A percentile compares a stretch with the other conserved stretches of the same genome.
Conservation (phyloP, 2,329 filamentous ascomycete genomes). For the Phyllosticta capitalensis region DNA sequence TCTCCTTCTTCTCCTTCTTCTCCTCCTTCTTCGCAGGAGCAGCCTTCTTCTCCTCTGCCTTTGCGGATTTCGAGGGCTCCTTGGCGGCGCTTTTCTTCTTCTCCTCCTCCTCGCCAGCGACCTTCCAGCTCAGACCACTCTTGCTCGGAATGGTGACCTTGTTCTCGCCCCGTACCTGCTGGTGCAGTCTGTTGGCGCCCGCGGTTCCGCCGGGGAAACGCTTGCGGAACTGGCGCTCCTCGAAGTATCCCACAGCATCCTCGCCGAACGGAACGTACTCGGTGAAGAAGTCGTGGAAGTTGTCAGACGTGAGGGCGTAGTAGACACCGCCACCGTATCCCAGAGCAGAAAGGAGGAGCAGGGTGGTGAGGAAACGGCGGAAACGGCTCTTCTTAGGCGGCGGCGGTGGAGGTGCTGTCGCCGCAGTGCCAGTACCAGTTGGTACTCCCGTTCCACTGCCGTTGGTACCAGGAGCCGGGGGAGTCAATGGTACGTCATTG, state of each 20-base stretch:
- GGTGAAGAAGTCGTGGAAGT: slow-evolving; percentile 98
- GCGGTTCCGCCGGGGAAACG: slow-evolving; percentile 53
- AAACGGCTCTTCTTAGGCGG: slow-evolving; percentile 57
- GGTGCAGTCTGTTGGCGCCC: slow-evolving; percentile 32
- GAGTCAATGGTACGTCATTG: slow-evolving; percentile 38
- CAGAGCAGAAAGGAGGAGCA: slow-evolving; percentile 65
- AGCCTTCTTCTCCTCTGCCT: slow-evolving; percentile 22
- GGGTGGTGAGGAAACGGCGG: slow-evolving; percentile 64
- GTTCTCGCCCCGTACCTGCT: slow-evolving; percentile 47
- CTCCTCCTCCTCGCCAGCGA: slow-evolving; percentile 48
- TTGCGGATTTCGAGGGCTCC: slow-evolving; percentile 28
- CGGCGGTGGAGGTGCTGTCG: slow-evolving; percentile 31
- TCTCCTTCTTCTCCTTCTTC: slow-evolving; percentile 14
- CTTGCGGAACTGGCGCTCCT: slow-evolving; percentile 87
- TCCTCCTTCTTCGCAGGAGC: slow-evolving; percentile 12
- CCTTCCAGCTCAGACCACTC: slow-evolving; percentile 74
- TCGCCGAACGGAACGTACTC: slow-evolving; percentile 94
- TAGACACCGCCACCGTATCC: slow-evolving; percentile 83
- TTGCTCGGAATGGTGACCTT: slow-evolving; percentile 76
- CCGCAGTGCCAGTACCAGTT: slow-evolving; percentile 34
- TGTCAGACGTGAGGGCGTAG: slow-evolving; percentile 89
- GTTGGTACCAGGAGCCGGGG: slow-evolving; percentile 30
- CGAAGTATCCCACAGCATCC: slow-evolving; percentile 87
- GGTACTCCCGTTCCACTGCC: slow-evolving; percentile 25
- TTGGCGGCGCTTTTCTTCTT: slow-evolving; percentile 37